Evolutionary conservation across 257 asterid species (phyloP).

Genomic region (Fraxinus anomala): DNA sequence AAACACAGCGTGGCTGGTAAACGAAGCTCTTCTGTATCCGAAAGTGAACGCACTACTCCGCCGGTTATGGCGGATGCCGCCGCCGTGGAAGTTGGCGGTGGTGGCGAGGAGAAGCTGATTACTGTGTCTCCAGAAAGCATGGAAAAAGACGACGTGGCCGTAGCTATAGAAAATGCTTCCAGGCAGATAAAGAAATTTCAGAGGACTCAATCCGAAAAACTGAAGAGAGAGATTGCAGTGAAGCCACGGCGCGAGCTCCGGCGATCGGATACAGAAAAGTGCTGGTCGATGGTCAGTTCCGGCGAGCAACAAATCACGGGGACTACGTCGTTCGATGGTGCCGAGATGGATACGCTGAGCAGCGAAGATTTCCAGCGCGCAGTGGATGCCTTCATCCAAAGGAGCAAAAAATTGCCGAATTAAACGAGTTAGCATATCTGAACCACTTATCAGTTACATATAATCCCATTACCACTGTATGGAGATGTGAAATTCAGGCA

Average conservation of each 20-base stretch:
- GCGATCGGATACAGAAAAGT: slow-evolving; percentile 58
- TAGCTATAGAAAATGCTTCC: slow-evolving; percentile 59
- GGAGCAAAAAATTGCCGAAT: slow-evolving; percentile 38
- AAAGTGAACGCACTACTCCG: neutral
- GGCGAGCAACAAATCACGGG: slow-evolving; percentile 3
- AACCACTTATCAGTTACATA: slow-evolving; percentile 14
- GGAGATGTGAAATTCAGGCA: neutral
- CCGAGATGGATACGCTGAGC: slow-evolving; percentile 58
- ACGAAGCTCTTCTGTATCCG: slow-evolving; percentile 8
- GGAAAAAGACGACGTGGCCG: slow-evolving; percentile 43
- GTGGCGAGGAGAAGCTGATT: slow-evolving; percentile 50
- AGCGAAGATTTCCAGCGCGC: slow-evolving; percentile 69
- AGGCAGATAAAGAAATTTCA: slow-evolving; percentile 60
- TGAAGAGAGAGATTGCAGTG: slow-evolving; percentile 54
- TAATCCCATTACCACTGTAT: slow-evolving; percentile 6
- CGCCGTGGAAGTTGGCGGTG: neutral
- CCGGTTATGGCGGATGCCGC: slow-evolving; percentile 9
- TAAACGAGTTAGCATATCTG: slow-evolving; percentile 21
- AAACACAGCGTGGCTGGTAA: slow-evolving; percentile 45
- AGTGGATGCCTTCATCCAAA: slow-evolving; percentile 63
- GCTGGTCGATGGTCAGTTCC: slow-evolving; percentile 23
- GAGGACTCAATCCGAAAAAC: slow-evolving; percentile 83
- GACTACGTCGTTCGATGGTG: slow-evolving; percentile 25
- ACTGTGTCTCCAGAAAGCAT: slow-evolving; percentile 33
- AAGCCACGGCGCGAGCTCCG: slow-evolving; percentile 44